Evolutionary conservation across 2,329 filamentous ascomycete species (phyloP).

Genomic region (Trematosphaeria pertusa): DNA sequence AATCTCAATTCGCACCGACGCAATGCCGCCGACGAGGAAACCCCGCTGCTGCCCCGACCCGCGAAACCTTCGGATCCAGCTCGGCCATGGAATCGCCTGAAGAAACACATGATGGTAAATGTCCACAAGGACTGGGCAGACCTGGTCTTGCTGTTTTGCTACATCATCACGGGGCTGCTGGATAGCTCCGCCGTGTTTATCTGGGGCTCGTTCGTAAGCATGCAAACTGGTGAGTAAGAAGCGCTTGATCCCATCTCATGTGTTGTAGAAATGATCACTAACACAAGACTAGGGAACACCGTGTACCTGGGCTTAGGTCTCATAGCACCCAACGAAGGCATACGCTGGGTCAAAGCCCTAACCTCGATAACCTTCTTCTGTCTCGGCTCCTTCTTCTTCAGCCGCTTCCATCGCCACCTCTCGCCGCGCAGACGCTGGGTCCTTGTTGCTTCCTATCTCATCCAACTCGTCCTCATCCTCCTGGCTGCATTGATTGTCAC

Average conservation of each 20-base stretch:
- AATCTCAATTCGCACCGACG: conserved; percentile 10
- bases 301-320: conserved; percentile 79
- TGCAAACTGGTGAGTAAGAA: conserved; percentile 72
- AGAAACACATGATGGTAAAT: conserved; percentile 52
- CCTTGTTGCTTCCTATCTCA: conserved; percentile 55
- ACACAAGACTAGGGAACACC: conserved; percentile 65
- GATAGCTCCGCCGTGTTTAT: conserved; percentile 79
- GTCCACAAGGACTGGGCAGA: conserved; percentile 71
- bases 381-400: conserved; percentile 74
- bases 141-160: conserved; percentile 72
- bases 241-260: background rate
- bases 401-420: conserved; percentile 69
- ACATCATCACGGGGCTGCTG: conserved; percentile 77
- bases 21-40: conserved; percentile 34
- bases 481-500: conserved; percentile 53
- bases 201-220: conserved; percentile 82
- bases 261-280: conserved; percentile 28
- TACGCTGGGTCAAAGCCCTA: conserved; percentile 75
- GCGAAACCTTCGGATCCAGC: conserved; percentile 26
- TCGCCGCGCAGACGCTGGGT: conserved; percentile 70
- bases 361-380: conserved; percentile 75
- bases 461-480: conserved; percentile 53
- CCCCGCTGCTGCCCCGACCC: conserved; percentile 39
- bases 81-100: conserved; percentile 19
- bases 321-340: conserved; percentile 59